Evolutionary conservation across 2,329 filamentous ascomycete species (phyloP), one percentile per base, ranked within the genome.

Genomic region (Macroventuria anomochaeta): DNA sequence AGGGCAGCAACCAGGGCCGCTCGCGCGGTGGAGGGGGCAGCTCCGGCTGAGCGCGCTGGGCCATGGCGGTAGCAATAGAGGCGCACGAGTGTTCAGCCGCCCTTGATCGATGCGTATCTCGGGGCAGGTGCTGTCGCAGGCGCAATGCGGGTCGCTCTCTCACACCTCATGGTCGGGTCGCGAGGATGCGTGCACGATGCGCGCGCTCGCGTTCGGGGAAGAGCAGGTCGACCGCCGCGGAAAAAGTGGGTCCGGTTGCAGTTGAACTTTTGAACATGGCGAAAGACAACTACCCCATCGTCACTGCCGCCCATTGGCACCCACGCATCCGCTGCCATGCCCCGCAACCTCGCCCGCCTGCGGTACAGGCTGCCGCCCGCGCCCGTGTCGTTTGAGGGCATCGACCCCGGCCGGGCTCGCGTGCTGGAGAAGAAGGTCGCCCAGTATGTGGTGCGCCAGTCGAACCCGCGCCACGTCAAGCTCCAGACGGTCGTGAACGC

Each of bases 1-100:
- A 72, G 41, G 72, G 71, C 36, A 76, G 63, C 53, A 76, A 52
- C 73, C 72, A 76, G 20, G 73, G 73, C 15, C 71, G 67, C 57
- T 75, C 73, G 37, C 70, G 68, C 32, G 65, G 62, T 26, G 61
- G 57, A 46, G 55, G 52, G 25, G 43, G 32, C 26, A 25, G 40
- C 33, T 37, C 31, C 54, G 58, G 44, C 55, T 29, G 38, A 39
- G 46, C 20, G 1, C 6, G 46, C 29, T 49, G 33, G 25, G 48
- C 49, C 41, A 46, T 53, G 15, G 31, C 17, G 41, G 37, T 15
- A 13, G 28, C 44, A 46, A n/a, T 18, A 12, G 37, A 23, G 15
- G 13, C 18, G 42, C 23, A 8, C n/a, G 18, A 6, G n/a, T 3
- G 18, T 15, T 51, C 39, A 51, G 12, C 47, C 47, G 47, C 32